Percentiles rank a stretch among this genome's conserved stretches.
Conservation (phyloP, 1,284 basidiomycete species). For the Tremellales sp. region DNA sequence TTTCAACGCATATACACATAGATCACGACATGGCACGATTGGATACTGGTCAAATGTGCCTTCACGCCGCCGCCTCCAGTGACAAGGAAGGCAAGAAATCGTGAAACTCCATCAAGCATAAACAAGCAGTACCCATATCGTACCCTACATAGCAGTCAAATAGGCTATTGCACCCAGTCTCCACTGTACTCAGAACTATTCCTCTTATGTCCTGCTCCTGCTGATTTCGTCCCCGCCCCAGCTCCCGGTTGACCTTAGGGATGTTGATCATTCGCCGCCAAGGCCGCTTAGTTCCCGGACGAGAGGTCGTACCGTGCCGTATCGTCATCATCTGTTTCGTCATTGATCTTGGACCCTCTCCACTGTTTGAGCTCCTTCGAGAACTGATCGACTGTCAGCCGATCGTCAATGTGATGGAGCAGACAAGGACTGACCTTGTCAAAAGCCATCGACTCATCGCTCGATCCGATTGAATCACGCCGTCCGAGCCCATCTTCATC, state of each 20-base stretch:
- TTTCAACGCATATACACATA: too few species aligned
- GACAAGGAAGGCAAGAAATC: too few species aligned
- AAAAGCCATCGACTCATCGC: conserved; percentile 40
- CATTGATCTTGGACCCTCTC: conserved; percentile 30
- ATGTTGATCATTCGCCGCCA: neutral
- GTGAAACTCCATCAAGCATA: too few species aligned
- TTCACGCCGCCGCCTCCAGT: too few species aligned
- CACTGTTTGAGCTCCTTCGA: conserved; percentile 46
- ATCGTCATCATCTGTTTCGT: conserved; percentile 11
- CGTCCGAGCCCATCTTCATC: conserved; percentile 10
- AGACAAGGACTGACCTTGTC: conserved; percentile 35
- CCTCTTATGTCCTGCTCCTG: conserved; percentile 14
- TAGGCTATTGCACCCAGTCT: conserved; percentile 25
- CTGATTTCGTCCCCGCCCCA: neutral
- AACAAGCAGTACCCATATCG: too few species aligned
- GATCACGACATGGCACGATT: too few species aligned
- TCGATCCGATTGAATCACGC: conserved; percentile 15
- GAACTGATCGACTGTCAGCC: conserved; percentile 32
- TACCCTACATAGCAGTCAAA: too few species aligned
- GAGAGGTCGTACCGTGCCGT: conserved; percentile 6
- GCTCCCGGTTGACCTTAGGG: neutral
- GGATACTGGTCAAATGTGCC: too few species aligned
- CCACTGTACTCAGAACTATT: conserved; percentile 31
- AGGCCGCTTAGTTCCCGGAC: neutral
- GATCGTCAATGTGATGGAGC: neutral